Conservation (phyloP, 495 filamentous ascomycete genomes). For the Penicillium angulare region DNA sequence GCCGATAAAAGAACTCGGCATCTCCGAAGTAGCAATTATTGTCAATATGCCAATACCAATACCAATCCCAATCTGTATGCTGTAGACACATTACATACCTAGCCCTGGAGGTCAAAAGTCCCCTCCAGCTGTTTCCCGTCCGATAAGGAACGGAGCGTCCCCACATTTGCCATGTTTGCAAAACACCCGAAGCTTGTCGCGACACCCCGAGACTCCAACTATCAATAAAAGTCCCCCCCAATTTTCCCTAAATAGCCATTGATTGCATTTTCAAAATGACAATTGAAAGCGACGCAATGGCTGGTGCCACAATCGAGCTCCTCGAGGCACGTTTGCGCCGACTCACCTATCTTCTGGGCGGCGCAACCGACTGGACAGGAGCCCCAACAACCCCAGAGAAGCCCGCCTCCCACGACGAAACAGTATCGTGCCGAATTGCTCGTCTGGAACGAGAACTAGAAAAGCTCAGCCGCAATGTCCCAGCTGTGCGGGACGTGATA, state of each 20-base stretch:
- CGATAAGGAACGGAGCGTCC: conserved; percentile 9
- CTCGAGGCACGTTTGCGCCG: conserved; percentile 74
- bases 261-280: conserved; percentile 32
- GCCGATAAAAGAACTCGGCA: background rate
- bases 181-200: conserved; percentile 9
- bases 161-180: conserved; percentile 31
- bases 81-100: background rate
- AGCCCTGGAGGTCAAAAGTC: too few species aligned
- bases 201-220: background rate
- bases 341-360: conserved; percentile 72
- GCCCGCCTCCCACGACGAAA: conserved; percentile 39
- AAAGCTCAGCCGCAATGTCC: conserved; percentile 44
- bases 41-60: too few species aligned
- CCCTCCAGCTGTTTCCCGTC: too few species aligned
- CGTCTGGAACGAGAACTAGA: conserved; percentile 61
- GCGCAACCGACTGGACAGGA: conserved; percentile 46
- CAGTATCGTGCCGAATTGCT: conserved; percentile 54
- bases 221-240: too few species aligned
- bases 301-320: conserved; percentile 63
- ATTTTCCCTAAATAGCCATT: too few species aligned
- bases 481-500: conserved; percentile 51
- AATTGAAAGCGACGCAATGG: conserved; percentile 37
- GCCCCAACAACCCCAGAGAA: conserved; percentile 39
- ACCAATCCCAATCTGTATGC: background rate
- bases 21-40: background rate